A percentile compares a stretch with the other conserved stretches of the same genome.
phyloP scores from a whole-genome alignment of 208 protist species.

The Trypanosoma caninum region DNA sequence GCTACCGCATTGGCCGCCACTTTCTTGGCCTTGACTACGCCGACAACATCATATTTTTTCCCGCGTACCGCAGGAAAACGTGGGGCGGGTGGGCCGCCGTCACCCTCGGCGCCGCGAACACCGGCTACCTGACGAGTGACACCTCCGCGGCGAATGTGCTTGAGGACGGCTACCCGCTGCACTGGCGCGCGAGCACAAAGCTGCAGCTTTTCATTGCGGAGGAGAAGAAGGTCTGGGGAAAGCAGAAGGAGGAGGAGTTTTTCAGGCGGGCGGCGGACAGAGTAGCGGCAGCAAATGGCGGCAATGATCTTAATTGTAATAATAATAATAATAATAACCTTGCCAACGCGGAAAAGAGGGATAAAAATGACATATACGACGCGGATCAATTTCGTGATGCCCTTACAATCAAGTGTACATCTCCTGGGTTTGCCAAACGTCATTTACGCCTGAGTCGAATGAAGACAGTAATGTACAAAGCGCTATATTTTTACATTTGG shows the following conservation, averaged over 20 bases:
- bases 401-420: conserved; percentile 78
- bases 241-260: conserved; percentile 27
- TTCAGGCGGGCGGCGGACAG: conserved; percentile 17
- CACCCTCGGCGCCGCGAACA: conserved; percentile 53
- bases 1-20: conserved; percentile 73
- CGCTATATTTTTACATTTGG: conserved; percentile 85
- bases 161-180: conserved; percentile 87
- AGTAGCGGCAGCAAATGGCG: conserved; percentile 29
- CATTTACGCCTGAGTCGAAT: conserved; percentile 63
- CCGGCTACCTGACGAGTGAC: conserved; percentile 60
- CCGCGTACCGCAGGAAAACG: conserved; percentile 66
- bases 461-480: conserved; percentile 67
- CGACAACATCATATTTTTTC: conserved; percentile 83
- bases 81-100: conserved; percentile 86
- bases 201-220: conserved; percentile 67
- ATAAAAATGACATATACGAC: conserved; percentile 34
- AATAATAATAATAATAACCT: conserved; percentile 7
- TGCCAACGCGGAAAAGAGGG: conserved; percentile 14
- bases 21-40: conserved; percentile 82
- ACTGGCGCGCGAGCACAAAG: conserved; percentile 73
- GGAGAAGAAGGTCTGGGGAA: conserved; percentile 51
- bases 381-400: conserved; percentile 79
- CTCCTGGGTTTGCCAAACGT: conserved; percentile 67
- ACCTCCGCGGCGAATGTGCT: conserved; percentile 72
- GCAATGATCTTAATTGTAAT: background rate